Evolutionary conservation across 1,284 basidiomycete species (phyloP), one percentile per base, ranked within the genome.

Genomic region (Athelia psychrophila): DNA sequence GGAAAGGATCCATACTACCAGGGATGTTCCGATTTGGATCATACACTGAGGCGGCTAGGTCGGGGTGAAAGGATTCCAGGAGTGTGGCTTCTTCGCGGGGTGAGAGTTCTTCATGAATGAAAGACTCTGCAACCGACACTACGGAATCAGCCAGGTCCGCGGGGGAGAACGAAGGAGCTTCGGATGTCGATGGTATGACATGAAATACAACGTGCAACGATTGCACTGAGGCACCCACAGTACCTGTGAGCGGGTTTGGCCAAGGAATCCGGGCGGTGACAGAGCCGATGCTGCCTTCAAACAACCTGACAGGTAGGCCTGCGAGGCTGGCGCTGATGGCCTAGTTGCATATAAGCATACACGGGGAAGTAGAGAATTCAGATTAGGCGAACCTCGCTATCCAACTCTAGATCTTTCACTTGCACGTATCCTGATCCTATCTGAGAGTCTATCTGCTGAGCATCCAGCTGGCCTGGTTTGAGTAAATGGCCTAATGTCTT

Each of bases 401-500:
- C 84, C 40, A 98, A 72, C 66, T 93, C 84, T 44, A 98, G 74
- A 59, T 93, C 84, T 56, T 87, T 86, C 25, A 98, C 79, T 69
- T 95, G 91, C 15, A 98, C 83, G 63, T 83, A 86, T 15, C 95
- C 95, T 44, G 86, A 89, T 8, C 91, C 88, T 60, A 98, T 88
- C 67, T 96, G 93, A 22, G 93, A 91, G 62, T 97, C 93, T 62
- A 98, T 88, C 68, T 94, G 85, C 52, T 88, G 81, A 48, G 84
- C 77, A 69, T 97, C 91, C 53, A 98, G 81, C 61, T 95, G 92
- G 12, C 92, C 93, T 22, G 90, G 90, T 62, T 88, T 87, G 56
- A 98, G 79, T 56, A 97, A 80, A 62, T 90, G 88, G 2, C 95
- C 95, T 0, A 98, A 75, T 2, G 85, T 80, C 56, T 86, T 86